Evolutionary conservation across 1,139 yeast species (phyloP), one percentile per base, ranked within the genome.

Genomic region (Scheffersomyces segobiensis): DNA sequence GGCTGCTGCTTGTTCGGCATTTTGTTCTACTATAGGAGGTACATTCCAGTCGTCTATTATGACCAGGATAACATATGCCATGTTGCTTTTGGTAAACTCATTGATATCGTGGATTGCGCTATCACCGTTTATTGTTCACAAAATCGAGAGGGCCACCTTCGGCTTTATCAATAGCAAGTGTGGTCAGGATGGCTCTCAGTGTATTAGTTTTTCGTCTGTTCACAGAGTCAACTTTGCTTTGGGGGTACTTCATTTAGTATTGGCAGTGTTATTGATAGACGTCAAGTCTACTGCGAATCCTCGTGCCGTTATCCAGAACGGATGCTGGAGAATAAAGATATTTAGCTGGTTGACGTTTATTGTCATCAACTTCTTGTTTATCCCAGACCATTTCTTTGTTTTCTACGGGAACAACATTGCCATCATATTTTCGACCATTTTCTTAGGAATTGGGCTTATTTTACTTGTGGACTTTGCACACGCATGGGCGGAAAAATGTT

Each of bases 401-500:
- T 82, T 90, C 67, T 96, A 97, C 87, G 98, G 99, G 0, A 95
- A 91, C 72, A 87, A 93, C 76, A 80, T 95, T 55, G 93, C 98
- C 17, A 89, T 93, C 52, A 76, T 92, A 5, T 88, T 93, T 67
- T 91, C 97, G 51, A 89, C 96, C 3, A 72, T 93, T 3, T 96
- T 96, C 73, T 83, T 95, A 49, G 88, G 96, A 8, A 92, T 95
- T 62, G 99, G 99, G 0, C 81, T 96, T 59, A 91, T 96, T 12
- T 80, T 96, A 55, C 77, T 96, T 56, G 98, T 96, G 42, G 99
- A 96, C 73, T 95, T 93, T 80, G 98, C 99, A 14, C 99, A 96
- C 74, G 96, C 96, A 60, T 96, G 98, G 98, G 98, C 99, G 0
- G 99, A 96, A 68, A 91, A 90, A 12, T 96, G 99, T 71, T 83